Evolutionary conservation across 176 grass and related monocot species (phyloP), one percentile per base, ranked within the genome.

Genomic region (Tillandsia fasciculata): DNA sequence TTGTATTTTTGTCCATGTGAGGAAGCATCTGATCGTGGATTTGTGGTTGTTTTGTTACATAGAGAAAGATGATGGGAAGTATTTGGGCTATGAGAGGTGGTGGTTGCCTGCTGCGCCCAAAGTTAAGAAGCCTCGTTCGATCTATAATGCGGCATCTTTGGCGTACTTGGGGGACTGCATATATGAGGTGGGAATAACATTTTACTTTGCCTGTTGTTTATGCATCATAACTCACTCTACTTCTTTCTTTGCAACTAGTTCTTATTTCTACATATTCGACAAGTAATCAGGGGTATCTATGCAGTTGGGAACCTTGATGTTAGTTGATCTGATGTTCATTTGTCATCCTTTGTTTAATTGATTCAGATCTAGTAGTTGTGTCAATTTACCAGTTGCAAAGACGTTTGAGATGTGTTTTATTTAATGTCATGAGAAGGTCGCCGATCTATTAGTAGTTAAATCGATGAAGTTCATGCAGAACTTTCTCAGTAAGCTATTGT

Each of bases 161-260:
- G 93, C 89, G 13, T 92, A 97, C 78, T 84, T 97, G 77, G 93
- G 93, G 69, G 93, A 97, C 70, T 97, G 93, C 81, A 96, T 96
- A 70, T 96, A 96, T 79, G 93, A 96, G 87, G 93, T 96, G 24
- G 33, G 48, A 29, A 64, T 63, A 63, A 63, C 58, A 47, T 75
- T 69, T 51, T 74, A 9, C 14, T 10, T 26, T 70, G 64, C 59
- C 58, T 13, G 1, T 1, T 8, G 33, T 42, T 42, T 42, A 42
- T 53, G 20, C 10, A 23, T 52, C 33, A 26, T 59, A 42, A 3
- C 10, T 75, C 53, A 66, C 7, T 11, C 8, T 56, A 72, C 2
- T 28, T 27, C 9, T 66, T 26, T 63, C 56, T 64, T 3, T 50
- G 29, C 15, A 68, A 22, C 27, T 54, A 54, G 15, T 15, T 52